Conservation (phyloP, 352 stramenopile species). For the Phytophthora pini region DNA sequence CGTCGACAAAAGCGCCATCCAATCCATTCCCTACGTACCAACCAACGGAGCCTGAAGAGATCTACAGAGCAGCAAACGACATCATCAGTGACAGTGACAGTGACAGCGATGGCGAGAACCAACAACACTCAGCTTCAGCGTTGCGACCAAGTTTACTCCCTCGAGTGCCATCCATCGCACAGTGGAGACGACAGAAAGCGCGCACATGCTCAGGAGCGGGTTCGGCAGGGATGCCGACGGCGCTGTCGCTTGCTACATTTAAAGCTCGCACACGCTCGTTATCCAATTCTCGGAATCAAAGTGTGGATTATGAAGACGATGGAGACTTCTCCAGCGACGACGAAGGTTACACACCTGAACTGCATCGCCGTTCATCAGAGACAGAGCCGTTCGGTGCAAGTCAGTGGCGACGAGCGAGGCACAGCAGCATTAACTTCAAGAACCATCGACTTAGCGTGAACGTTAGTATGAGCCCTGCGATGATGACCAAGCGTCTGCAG, state of each 20-base stretch:
- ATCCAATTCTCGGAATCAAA: conserved; percentile 32
- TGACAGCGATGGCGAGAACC: conserved; percentile 18
- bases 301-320: conserved; percentile 40
- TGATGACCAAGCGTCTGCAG: conserved; percentile 40
- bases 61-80: conserved; percentile 1
- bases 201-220: conserved; percentile 47
- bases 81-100: conserved; percentile 27
- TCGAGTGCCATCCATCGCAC: conserved; percentile 21
- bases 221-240: conserved; percentile 33
- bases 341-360: conserved; percentile 49
- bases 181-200: conserved; percentile 46
- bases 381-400: conserved; percentile 19
- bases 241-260: conserved; percentile 39
- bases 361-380: conserved; percentile 26
- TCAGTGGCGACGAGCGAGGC: conserved; percentile 38
- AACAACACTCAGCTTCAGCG: conserved; percentile 3
- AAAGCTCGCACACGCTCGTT: conserved; percentile 44
- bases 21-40: conserved; percentile 27
- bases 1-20: neutral
- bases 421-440: conserved; percentile 36
- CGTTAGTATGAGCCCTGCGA: conserved; percentile 32
- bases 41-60: conserved; percentile 10
- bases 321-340: conserved; percentile 72
- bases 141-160: conserved; percentile 27
- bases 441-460: conserved; percentile 42